Evolutionary conservation across 768 basidiomycete genomes (phyloP).

Genomic region (Suillus bovinus): DNA sequence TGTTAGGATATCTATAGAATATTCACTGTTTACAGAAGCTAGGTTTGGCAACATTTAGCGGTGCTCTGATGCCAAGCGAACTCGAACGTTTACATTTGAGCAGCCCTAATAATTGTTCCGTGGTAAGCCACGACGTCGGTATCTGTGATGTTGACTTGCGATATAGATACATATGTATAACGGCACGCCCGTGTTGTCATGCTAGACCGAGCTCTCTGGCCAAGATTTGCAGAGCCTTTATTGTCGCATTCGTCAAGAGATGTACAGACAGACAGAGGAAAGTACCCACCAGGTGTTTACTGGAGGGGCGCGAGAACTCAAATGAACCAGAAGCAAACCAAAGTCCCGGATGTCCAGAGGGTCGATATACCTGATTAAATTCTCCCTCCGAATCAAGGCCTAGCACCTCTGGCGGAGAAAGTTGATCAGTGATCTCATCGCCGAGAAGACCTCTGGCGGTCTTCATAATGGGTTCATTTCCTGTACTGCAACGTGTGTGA

Average conservation of each 20-base stretch:
- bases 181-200: background rate
- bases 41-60: too few relatives aligned
- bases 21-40: too few relatives aligned
- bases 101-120: too few relatives aligned
- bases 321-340: background rate
- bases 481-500: background rate
- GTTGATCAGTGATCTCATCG: background rate
- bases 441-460: background rate
- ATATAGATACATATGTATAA: too few relatives aligned
- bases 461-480: background rate
- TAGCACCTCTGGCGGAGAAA: background rate
- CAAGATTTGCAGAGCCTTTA: background rate
- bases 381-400: background rate
- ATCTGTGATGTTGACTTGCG: too few relatives aligned
- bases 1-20: too few relatives aligned
- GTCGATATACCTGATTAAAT: background rate
- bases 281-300: background rate
- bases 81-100: too few relatives aligned
- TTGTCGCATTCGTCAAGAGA: background rate
- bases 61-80: too few relatives aligned
- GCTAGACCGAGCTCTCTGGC: background rate
- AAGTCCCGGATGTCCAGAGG: background rate
- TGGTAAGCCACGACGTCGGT: too few relatives aligned
- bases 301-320: background rate
- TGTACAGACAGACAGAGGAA: background rate